phyloP scores from a whole-genome alignment of 2,329 filamentous ascomycete species.

The Fusarium piperis region DNA sequence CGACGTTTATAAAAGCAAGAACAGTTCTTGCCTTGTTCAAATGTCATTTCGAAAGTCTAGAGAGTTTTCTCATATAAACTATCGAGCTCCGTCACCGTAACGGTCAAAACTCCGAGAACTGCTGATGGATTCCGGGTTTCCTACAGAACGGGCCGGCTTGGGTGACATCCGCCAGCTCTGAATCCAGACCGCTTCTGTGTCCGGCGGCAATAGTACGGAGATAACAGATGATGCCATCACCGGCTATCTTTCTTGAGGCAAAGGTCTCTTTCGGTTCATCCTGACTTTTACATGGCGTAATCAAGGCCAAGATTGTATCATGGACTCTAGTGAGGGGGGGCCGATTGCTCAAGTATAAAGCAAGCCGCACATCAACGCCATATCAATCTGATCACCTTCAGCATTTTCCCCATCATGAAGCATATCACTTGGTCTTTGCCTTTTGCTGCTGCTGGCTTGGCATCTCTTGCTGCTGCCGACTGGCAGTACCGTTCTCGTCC shows the following conservation, averaged over 20 bases:
- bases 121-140: background rate
- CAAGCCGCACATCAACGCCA: background rate
- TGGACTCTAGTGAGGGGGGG: background rate
- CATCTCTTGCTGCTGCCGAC: background rate
- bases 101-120: background rate
- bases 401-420: background rate
- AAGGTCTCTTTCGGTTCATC: background rate
- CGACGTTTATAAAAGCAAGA: background rate
- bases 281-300: background rate
- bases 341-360: background rate
- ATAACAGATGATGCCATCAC: background rate
- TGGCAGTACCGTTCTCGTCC: background rate
- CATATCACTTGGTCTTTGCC: background rate
- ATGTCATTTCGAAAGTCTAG: background rate
- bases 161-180: background rate
- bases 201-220: background rate
- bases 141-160: background rate
- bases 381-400: background rate
- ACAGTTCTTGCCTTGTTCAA: background rate
- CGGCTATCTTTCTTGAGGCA: background rate
- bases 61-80: background rate
- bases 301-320: background rate
- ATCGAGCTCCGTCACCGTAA: background rate
- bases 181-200: background rate
- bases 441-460: background rate